Base-by-base conservation (phyloP, 345 rosid species). In the Boechera stricta region DNA sequence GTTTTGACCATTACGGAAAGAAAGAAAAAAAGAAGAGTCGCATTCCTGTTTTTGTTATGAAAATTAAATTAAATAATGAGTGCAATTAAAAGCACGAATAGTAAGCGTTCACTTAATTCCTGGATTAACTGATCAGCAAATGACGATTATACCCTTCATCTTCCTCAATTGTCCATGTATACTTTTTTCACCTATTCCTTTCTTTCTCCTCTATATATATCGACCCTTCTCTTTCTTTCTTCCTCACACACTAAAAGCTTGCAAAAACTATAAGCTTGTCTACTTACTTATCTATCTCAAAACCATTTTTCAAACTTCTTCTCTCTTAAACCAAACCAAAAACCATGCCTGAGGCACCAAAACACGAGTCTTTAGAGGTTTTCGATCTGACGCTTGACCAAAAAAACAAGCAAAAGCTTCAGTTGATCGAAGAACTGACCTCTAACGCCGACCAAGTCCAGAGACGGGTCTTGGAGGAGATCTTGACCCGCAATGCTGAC, bases 331-430 rank as follows among this genome's bases (percentile, higher is more conserved):
- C 74, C 32, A 75, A 47, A 6, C 51, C 51, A 4, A 45, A 5
- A 69, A 76, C 71, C 87, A 95, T 95, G 99, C 97, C 99, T 65
- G 97, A 95, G 69, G 97, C 91, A 66, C 98, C 98, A 8, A 88
- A 84, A 67, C 49, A 28, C 45, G 66, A 60, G 6, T 12, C 66
- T 44, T 68, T 67, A 13, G 77, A 81, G 47, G 63, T 84, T 9
- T 52, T 77, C 3, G 83, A 82, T 54, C 74, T 76, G 75, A 82
- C 67, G 10, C 74, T 76, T 33, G 74, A 67, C 9, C 90, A 86
- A 73, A 87, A 86, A 74, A 95, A 89, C 88, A 82, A 77, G 82
- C 75, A 64, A 64, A 71, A 76, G 44, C 94, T 92, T 53, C 79
- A 88, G 81, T 86, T 87, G 77, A 91, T 95, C 72, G 98, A 95